These are phyloP conservation scores for Insectozyma bohioensis DNA, from an alignment of 1,139 yeast genomes.

Conservation along the genomic window DNA sequence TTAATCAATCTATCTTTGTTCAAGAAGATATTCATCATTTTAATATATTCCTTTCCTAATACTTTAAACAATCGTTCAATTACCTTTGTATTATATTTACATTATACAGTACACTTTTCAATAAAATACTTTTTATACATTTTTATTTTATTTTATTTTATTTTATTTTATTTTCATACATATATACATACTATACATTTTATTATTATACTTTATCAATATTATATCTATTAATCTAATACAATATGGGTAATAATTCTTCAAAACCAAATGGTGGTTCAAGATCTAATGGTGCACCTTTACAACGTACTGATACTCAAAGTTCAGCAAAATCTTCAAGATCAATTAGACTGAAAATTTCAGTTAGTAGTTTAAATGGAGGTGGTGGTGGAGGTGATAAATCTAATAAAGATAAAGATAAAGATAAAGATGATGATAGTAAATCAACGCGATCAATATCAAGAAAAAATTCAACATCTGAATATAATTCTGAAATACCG, in stretches of 20 bases:
- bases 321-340: slow-evolving; percentile 51
- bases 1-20: too few relatives aligned
- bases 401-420: slow-evolving; percentile 2
- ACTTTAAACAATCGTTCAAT: too few relatives aligned
- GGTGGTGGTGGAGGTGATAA: background rate
- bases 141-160: background rate
- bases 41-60: too few relatives aligned
- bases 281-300: slow-evolving; percentile 23
- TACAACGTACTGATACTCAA: slow-evolving; percentile 55
- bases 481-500: slow-evolving; percentile 9
- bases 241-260: slow-evolving; percentile 44
- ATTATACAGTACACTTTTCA: too few relatives aligned
- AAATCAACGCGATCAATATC: slow-evolving; percentile 30
- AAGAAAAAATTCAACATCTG: slow-evolving; percentile 36
- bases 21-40: too few relatives aligned
- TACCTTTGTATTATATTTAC: too few relatives aligned
- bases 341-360: slow-evolving; percentile 46
- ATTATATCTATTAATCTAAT: background rate
- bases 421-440: slow-evolving; percentile 17
- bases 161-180: background rate
- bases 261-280: slow-evolving; percentile 27
- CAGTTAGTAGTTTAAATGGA: slow-evolving; percentile 21
- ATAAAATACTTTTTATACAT: too few relatives aligned
- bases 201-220: too few relatives aligned
- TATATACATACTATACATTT: too few relatives aligned